Percentiles rank a stretch among this genome's conserved stretches.
These are phyloP conservation scores for Kandelia obovata DNA, from an alignment of 345 rosid species.

Conservation along the genomic window DNA sequence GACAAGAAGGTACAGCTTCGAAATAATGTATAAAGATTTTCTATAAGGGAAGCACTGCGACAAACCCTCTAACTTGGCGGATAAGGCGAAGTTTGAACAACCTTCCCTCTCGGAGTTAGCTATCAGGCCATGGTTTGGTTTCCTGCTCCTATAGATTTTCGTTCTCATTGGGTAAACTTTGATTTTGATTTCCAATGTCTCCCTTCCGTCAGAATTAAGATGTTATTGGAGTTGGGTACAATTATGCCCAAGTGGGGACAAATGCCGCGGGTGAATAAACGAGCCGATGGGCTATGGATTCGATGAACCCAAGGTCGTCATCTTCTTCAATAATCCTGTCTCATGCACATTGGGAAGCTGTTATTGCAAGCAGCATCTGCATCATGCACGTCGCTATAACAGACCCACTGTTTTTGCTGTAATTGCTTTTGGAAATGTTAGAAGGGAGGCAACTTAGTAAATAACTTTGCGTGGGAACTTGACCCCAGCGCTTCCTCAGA, in stretches of 20 bases:
- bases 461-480: background rate
- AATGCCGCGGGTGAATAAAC: slow-evolving; percentile 4
- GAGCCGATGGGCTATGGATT: background rate
- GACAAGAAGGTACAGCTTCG: too few species aligned
- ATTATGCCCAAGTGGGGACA: background rate
- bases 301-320: slow-evolving; percentile 3
- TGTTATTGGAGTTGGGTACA: too few species aligned
- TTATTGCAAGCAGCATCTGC: background rate
- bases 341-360: background rate
- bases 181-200: background rate
- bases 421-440: background rate
- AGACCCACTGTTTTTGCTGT: background rate
- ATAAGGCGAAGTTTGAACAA: too few species aligned
- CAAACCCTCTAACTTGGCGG: too few species aligned
- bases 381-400: background rate
- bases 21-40: too few species aligned
- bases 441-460: background rate
- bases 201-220: background rate
- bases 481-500: background rate
- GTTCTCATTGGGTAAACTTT: too few species aligned
- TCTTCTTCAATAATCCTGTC: slow-evolving; percentile 16
- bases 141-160: too few species aligned
- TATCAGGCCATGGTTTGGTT: background rate
- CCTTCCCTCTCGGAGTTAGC: too few species aligned
- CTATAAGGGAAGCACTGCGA: too few species aligned